Percentiles rank a stretch among this genome's conserved stretches.
Conservation (phyloP, 2,329 filamentous ascomycete species). For the Byssoonygena ceratinophila region DNA sequence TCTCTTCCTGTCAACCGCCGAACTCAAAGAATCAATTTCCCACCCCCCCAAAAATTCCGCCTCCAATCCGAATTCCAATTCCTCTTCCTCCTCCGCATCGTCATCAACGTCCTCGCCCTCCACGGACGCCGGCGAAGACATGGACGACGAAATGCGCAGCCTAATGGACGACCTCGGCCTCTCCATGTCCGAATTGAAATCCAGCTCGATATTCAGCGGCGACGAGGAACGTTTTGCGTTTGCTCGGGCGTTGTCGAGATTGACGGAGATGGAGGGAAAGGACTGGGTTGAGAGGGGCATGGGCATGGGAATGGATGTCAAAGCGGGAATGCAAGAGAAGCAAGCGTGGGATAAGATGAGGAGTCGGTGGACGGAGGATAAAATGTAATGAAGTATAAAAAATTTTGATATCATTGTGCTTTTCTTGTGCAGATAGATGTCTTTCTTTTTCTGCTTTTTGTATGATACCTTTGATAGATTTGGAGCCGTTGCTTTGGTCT, state of each 20-base stretch:
- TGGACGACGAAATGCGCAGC: conserved; percentile 52
- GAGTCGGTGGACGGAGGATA: conserved; percentile 43
- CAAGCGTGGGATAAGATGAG: conserved; percentile 41
- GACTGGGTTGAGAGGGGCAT: conserved; percentile 84
- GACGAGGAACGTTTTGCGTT: conserved; percentile 97
- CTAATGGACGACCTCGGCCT: conserved; percentile 81
- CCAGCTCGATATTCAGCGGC: conserved; percentile 76
- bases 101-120: background rate
- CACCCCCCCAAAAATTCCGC: conserved; percentile 4
- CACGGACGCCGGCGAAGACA: background rate
- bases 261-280: conserved; percentile 85
- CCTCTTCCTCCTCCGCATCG: background rate
- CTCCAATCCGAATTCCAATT: conserved; percentile 17
- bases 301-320: conserved; percentile 38
- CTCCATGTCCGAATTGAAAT: conserved; percentile 75
- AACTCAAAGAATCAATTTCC: conserved; percentile 50
- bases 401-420: background rate
- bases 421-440: background rate
- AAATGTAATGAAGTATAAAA: conserved; percentile 24
- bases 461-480: no score
- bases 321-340: conserved; percentile 37
- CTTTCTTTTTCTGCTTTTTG: no score
- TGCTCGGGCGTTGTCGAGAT: conserved; percentile 69
- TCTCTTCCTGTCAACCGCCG: conserved; percentile 68
- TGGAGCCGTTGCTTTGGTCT: no score